phyloP scores from a whole-genome alignment of 768 basidiomycete species.

The Cyclocybe aegerita region DNA sequence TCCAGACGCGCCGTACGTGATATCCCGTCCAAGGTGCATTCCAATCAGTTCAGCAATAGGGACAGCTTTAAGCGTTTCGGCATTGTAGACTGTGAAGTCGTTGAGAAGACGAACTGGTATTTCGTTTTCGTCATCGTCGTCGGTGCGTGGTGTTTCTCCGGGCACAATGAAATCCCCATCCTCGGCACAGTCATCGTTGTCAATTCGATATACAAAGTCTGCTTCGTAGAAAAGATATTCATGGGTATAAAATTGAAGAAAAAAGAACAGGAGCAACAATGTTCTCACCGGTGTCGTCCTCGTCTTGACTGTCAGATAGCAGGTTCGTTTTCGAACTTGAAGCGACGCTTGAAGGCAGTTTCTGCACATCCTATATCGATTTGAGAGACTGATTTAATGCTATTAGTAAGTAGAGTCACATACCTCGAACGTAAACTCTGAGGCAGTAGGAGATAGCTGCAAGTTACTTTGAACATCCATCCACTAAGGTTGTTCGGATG shows the following conservation, averaged over 20 bases:
- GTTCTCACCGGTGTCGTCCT: too few species aligned
- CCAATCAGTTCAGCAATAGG: conserved; percentile 37
- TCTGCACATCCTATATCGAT: background rate
- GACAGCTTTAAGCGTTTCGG: conserved; percentile 34
- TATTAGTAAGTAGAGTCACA: background rate
- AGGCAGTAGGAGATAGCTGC: conserved; percentile 23
- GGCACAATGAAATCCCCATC: conserved; percentile 39
- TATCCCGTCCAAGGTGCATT: conserved; percentile 20
- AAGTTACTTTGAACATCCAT: background rate
- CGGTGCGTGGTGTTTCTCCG: conserved; percentile 35
- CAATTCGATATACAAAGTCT: conserved; percentile 2
- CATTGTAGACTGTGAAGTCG: conserved; percentile 54
- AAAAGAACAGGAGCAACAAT: too few species aligned
- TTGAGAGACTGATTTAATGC: too few species aligned
- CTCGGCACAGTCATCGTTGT: conserved; percentile 35
- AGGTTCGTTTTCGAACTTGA: too few species aligned
- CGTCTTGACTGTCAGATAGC: too few species aligned
- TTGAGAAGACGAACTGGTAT: conserved; percentile 58
- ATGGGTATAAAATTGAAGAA: too few species aligned
- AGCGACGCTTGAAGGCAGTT: background rate
- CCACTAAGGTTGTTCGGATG: background rate
- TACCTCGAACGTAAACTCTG: conserved; percentile 12
- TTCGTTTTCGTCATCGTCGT: conserved; percentile 30
- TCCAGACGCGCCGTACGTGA: conserved; percentile 37
- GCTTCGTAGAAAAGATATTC: background rate